Conservation (phyloP, 1,139 yeast genomes). For the Yamadazyma atlantica region DNA sequence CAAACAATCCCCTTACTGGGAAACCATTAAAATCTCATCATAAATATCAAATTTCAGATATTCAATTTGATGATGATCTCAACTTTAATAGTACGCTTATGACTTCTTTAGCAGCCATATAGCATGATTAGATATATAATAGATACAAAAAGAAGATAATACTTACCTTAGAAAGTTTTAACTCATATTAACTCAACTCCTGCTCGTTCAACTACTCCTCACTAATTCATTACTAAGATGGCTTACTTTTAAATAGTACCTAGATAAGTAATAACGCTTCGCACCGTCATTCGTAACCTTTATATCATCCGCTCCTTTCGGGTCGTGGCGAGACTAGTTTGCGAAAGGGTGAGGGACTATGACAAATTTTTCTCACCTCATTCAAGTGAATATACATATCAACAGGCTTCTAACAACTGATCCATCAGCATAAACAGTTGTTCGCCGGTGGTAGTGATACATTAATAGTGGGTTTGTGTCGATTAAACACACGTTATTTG, state of each 20-base stretch:
- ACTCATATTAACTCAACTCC: too few relatives aligned
- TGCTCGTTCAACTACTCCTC: too few relatives aligned
- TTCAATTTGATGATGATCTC: slow-evolving; percentile 11
- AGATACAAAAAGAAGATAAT: too few relatives aligned
- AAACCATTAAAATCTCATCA: slow-evolving; percentile 6
- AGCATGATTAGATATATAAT: too few relatives aligned
- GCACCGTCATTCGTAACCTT: too few relatives aligned
- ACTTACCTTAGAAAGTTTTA: too few relatives aligned
- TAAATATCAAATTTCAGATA: slow-evolving; percentile 11
- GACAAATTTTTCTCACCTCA: slow-evolving; percentile 4
- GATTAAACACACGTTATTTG: background rate
- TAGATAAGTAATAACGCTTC: too few relatives aligned
- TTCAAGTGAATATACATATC: too few relatives aligned
- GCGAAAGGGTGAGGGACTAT: slow-evolving; percentile 9
- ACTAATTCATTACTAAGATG: too few relatives aligned
- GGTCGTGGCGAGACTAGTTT: slow-evolving; percentile 4
- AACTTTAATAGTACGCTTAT: slow-evolving; percentile 7
- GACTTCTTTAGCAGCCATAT: background rate
- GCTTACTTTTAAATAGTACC: too few relatives aligned
- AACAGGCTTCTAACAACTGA: background rate
- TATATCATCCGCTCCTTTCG: background rate
- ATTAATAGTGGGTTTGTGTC: background rate
- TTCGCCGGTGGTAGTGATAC: background rate
- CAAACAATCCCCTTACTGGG: slow-evolving; percentile 5
- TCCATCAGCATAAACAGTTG: background rate